Evolutionary conservation across 1,284 basidiomycete species (phyloP), one percentile per base, ranked within the genome.

Genomic region (Trichosporon ovoides): DNA sequence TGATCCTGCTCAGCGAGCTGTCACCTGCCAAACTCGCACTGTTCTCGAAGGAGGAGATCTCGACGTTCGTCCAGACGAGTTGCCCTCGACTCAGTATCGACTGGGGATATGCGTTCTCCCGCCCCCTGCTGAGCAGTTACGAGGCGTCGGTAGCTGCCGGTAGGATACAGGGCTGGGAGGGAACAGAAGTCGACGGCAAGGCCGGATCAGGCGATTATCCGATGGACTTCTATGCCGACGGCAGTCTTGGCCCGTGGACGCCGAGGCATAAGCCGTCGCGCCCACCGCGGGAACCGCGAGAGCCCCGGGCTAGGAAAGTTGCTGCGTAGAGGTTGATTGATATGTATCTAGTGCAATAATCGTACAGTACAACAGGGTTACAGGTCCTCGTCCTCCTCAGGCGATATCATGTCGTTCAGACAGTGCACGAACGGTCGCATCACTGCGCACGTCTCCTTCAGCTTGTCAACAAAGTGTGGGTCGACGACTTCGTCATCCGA

Each of bases 61-160:
- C 49, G 35, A 67, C 61, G 33, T 70, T 55, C 52, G 64, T 60
- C 53, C 68, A 51, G 64, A 66, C 64, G 16, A 64, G 20, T 3
- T 68, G 59, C 54, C 66, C 52, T 40, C 62, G 52, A 68, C 72
- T 34, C 70, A 76, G 67, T 7, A 98, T 98, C 61, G 96, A 99
- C 74, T 99, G 96, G 96, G 93, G 93, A 2, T 93, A 93, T 70
- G 95, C 95, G 0, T 99, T 99, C 77, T 81, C 87, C 53, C 82
- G 84, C 31, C 96, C 96, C 0, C 79, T 98, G 48, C 79, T 99
- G 28, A 95, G 87, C 66, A 93, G 95, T 0, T 99, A 98, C 74
- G 96, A 98, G 78, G 88, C 91, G 0, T 87, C 87, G 10, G 89
- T 98, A 3, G 91, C 88, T 5, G 80, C 96, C 0, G 90, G 91